Percentiles rank a stretch among this genome's conserved stretches.
These are phyloP conservation scores for Stramenopiles sp. DNA, from an alignment of 352 stramenopile species.

Conservation along the genomic window DNA sequence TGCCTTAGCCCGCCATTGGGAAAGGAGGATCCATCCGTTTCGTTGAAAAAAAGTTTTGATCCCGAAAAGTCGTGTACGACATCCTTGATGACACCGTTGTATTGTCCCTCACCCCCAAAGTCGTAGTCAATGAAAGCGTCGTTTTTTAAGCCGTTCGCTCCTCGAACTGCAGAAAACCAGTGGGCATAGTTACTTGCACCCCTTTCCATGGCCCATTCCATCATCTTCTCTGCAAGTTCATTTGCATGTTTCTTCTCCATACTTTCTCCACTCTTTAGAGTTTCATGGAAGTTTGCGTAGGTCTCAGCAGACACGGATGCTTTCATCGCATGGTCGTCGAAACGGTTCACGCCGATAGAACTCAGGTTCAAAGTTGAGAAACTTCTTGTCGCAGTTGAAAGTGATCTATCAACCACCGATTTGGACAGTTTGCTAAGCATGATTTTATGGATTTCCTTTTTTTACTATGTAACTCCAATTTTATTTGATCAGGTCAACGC, in stretches of 20 bases:
- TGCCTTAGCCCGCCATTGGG: constrained; percentile 54
- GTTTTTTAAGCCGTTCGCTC: constrained; percentile 47
- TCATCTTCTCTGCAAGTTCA: constrained; percentile 22
- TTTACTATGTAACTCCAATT: no score
- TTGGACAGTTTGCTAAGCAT: not conserved
- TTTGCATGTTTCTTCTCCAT: constrained; percentile 14
- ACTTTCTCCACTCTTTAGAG: not conserved
- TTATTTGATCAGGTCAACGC: no score
- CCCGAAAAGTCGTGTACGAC: constrained; percentile 18
- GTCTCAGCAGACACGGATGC: not conserved
- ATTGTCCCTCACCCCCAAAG: constrained; percentile 24
- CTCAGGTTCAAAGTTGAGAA: not conserved
- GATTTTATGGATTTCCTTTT: no score
- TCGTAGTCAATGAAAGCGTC: constrained; percentile 58
- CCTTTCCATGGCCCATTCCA: constrained; percentile 45
- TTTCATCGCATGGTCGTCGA: not conserved
- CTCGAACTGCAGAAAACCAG: constrained; percentile 58
- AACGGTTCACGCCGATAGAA: not conserved
- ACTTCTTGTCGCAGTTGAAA: not conserved
- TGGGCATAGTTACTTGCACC: constrained; percentile 57
- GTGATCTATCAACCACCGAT: not conserved
- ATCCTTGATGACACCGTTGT: constrained; percentile 45
- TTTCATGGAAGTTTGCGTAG: not conserved
- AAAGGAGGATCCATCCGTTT: constrained; percentile 58
- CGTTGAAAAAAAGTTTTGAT: constrained; percentile 12